Base-by-base conservation (phyloP, 1,284 basidiomycete species). In the Sparassis latifolia region DNA sequence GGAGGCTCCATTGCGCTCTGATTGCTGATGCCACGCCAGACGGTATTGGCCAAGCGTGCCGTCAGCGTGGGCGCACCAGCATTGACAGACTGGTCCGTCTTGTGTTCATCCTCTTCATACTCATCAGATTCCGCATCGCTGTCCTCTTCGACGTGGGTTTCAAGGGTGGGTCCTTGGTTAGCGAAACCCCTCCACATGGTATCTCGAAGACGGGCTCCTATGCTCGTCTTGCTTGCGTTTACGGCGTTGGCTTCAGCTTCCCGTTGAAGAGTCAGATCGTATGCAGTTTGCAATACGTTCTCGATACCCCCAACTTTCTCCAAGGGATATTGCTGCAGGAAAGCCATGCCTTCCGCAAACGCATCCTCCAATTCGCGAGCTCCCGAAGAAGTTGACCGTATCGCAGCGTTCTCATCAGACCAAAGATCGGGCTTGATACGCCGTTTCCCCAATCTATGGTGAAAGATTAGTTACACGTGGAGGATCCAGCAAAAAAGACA, bases 21-120 rank as follows among this genome's bases (percentile, higher is more conserved):
- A 58, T 87, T 89, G 2, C 83, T 87, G 54, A 89, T 82, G 5
- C 86, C 85, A 58, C 77, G 75, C 83, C 84, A 87, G 12, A 88
- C 76, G 10, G 77, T 78, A 48, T 68, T 77, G 6, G 82, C 78
- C 9, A 86, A 62, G 41, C 78, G 73, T 35, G 78, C 76, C 9
- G 78, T 75, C 44, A 86, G 56, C 6, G 73, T 73, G 10, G 73
- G 56, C n/a, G 55, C 33, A 30, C 53, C 49, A 10, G 48, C 51
- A 33, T 56, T 49, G 40, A 42, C 70, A 49, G 75, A n/a, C 71
- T 74, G 69, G 5, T 60, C 60, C 2, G 63, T 58, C 10, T 54
- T 56, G 7, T 51, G 47, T 1, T 63, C 68, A 10, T 69, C 69
- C 12, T 67, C 65, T n/a, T 68, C 20, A 20, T 20, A 20, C 20